These are phyloP conservation scores for Ziziphus jujuba DNA, from an alignment of 306 rosid genomes.

Conservation along the genomic window DNA sequence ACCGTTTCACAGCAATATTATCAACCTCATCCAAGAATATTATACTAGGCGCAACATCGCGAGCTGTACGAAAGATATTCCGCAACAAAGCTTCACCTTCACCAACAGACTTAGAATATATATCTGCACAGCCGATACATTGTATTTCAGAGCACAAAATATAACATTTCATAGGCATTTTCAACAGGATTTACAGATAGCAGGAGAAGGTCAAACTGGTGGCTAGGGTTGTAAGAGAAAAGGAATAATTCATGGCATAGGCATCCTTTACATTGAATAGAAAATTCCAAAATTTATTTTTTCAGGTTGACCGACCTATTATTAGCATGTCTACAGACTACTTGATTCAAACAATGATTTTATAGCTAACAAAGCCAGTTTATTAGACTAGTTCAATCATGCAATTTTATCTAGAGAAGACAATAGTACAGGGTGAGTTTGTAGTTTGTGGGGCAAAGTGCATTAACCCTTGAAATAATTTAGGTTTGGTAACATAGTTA, in stretches of 20 bases:
- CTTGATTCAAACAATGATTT: not conserved
- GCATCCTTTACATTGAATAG: not conserved
- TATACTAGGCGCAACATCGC: conserved; percentile 87
- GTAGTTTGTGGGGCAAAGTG: too few species aligned
- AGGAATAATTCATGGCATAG: not conserved
- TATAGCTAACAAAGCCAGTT: too few species aligned
- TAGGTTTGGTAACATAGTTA: too few species aligned
- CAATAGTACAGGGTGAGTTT: too few species aligned
- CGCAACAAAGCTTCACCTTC: conserved; percentile 92
- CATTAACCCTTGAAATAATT: too few species aligned
- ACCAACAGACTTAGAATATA: conserved; percentile 91
- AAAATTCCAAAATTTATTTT: not conserved
- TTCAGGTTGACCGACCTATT: not conserved
- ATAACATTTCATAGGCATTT: too few species aligned
- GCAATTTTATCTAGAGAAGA: too few species aligned
- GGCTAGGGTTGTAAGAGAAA: not conserved
- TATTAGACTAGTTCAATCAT: too few species aligned
- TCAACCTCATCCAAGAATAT: conserved; percentile 93
- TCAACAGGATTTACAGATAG: not conserved
- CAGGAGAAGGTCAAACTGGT: not conserved
- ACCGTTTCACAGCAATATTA: conserved; percentile 86
- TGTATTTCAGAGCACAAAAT: conserved; percentile 15
- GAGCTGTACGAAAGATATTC: conserved; percentile 77
- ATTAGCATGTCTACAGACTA: not conserved
- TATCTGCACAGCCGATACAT: conserved; percentile 79